Evolutionary conservation across 2,329 filamentous ascomycete genomes (phyloP), one percentile per base, ranked within the genome.

Genomic region (Neofusicoccum cordaticola): DNA sequence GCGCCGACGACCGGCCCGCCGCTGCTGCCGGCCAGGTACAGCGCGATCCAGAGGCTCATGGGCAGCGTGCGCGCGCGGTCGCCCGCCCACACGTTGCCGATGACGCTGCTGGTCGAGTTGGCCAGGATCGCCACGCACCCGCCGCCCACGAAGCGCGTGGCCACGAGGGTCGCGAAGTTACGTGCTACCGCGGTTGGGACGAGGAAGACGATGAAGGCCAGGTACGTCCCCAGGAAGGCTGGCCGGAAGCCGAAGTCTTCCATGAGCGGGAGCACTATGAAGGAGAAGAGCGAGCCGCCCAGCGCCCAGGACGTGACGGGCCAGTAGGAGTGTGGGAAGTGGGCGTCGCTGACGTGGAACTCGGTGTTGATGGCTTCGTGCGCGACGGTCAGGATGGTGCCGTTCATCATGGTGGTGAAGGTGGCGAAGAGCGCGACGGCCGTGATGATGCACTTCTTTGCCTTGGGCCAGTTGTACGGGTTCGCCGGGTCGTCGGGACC

Each of bases 401-500:
- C 76, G 53, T 79, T 78, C 22, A 78, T 61, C 19, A 74, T 70
- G 9, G 75, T 69, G 12, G 72, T 67, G 12, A 79, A 69, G 2
- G 74, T 77, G 17, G 70, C 73, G 11, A 73, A 65, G 3, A 77
- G 67, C 5, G 72, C 71, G 15, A 73, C 68, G 9, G 68, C 67
- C 39, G 75, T 74, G 13, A 76, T 70, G 22, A 75, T 50, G 71
- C 74, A 74, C 70, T 79, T 79, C 19, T 69, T 69, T 8, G 62
- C 35, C 12, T 64, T 60, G 15, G 67, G 69, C 75, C 75, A 78
- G 62, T 77, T 76, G 68, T 71, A 73, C 12, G 76, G 76, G 39
- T 75, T 76, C 27, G 66, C 70, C 5, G 72, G 69, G 63, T 78
- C 75, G 39, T 71, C 84, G 78, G 85, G 86, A 82, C 68, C 74